Evolutionary conservation across 371 early-diverging fungal genomes (phyloP), one percentile per base, ranked within the genome.

Genomic region (Rhizopus arrhizus): DNA sequence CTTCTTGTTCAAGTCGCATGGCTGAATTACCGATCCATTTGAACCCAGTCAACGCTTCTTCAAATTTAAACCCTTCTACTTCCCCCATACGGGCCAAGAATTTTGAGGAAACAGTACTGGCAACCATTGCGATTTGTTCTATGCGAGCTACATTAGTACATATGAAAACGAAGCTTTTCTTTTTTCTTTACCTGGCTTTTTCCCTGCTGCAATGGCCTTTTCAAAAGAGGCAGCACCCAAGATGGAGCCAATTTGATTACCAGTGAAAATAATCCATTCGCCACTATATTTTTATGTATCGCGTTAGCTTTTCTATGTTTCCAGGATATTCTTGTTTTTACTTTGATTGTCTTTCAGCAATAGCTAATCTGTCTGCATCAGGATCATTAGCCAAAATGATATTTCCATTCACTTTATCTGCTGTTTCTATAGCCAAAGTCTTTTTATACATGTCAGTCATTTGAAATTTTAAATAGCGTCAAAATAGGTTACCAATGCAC

Each of bases 381-480:
- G 98, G 98, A 68, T 97, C 98, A 71, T 96, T 97, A n/a, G 97
- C 96, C 35, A 97, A 70, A n/a, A 97, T 92, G 32, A 96, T 68
- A 8, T 58, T 67, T 28, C 84, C 81, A 16, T 74, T 75, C 35
- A 64, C 62, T 36, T 68, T 55, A 33, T 91, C 85, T 0, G 97
- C 97, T 22, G 84, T 74, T 49, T 82, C 67, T 56, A 94, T 89
- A 9, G 96, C 94, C 64, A 93, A 62, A 7, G 74, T 81, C 73
- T 72, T 35, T 48, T 53, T 35, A 49, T 16, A 58, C 42, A 36
- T n/a, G 3, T 53, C 15, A 58, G 35, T 6, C 22, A 4, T 45
- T 43, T n/a, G 2, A 52, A 7, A 41, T 13, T 38, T 4, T 16
- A 16, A 28, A 42, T 32, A 8, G 8, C 2, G 36, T 36, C 13